Percentiles rank a stretch among this genome's conserved stretches.
These are phyloP conservation scores for Lactarius hatsudake DNA, from an alignment of 768 basidiomycete genomes.

Conservation along the genomic window DNA sequence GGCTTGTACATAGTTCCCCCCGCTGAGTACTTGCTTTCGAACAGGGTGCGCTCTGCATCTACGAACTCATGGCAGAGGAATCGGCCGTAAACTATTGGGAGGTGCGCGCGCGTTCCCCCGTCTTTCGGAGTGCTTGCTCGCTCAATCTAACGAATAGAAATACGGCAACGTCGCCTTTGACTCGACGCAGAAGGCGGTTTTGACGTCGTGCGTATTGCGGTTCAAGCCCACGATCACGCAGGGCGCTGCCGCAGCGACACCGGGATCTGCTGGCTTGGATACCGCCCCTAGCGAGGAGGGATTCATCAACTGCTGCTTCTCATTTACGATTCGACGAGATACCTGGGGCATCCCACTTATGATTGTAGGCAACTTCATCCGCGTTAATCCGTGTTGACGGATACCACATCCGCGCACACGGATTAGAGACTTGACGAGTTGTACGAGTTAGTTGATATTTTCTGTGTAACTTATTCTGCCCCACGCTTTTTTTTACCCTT, in stretches of 20 bases:
- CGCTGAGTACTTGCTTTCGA: not conserved
- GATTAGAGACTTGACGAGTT: not conserved
- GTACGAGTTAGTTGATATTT: not conserved
- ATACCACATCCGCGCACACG: no score
- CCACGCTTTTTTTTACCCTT: not conserved
- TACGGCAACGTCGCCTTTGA: conserved; percentile 93
- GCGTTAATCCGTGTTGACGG: conserved; percentile 44
- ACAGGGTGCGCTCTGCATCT: conserved; percentile 89
- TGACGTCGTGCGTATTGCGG: conserved; percentile 86
- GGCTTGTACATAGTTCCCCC: not conserved
- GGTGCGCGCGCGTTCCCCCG: conserved; percentile 42
- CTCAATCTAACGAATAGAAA: conserved; percentile 52
- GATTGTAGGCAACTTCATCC: conserved; percentile 89
- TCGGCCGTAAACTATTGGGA: conserved; percentile 98
- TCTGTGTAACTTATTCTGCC: conserved; percentile 2
- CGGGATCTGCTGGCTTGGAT: conserved; percentile 29
- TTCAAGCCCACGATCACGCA: conserved; percentile 65
- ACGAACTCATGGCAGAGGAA: conserved; percentile 98
- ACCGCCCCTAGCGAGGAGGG: conserved; percentile 56
- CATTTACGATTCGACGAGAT: conserved; percentile 84
- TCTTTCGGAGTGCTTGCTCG: not conserved
- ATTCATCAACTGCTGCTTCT: conserved; percentile 84
- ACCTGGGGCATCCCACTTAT: conserved; percentile 86
- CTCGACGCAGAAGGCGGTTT: conserved; percentile 86
- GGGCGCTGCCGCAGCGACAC: conserved; percentile 34